Base-by-base conservation (phyloP, 441 rosid genomes). In the Kokia cookei region DNA sequence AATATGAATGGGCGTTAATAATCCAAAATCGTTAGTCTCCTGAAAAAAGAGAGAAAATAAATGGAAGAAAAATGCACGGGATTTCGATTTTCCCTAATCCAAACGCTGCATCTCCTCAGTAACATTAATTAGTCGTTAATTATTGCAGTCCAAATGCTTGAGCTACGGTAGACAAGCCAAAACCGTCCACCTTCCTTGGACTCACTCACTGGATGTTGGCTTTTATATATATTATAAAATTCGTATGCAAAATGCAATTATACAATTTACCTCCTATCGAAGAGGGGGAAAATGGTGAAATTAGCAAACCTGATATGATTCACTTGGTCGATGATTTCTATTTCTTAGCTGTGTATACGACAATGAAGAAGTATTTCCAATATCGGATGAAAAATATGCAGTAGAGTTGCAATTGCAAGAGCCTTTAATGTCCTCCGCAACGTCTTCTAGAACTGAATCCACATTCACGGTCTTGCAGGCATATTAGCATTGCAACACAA, bases 381-480 rank as follows among this genome's bases (percentile, higher is more conserved):
- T 81, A 14, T 81, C 81, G 0, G 84, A 76, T 54, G 79, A 80
- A 59, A 68, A 72, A 51, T 76, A 78, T 43, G 80, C 82, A n/a
- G 15, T 7, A 2, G 80, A 80, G 35, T 9, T 78, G 6, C 75
- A 74, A 2, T 74, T 80, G 51, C 82, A 74, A 51, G 79, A 78
- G 54, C 80, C 59, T 29, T 72, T 83, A 27, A 22, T 73, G 73
- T 66, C 66, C 7, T 51, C 80, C 0, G 47, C 73, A 27, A 62
- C 27, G 14, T n/a, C 59, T 43, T 58, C 73, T 2, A 63, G 13
- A 19, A 13, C 15, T 65, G 47, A 24, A 17, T 13, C 15, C 22
- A 29, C 37, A 29, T 40, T 5, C 2, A 12, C 8, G 24, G 7
- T 7, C 11, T 6, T 19, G 51, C 17, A 19, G 17, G 17, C 13